A percentile compares a stretch with the other conserved stretches of the same genome.
phyloP scores from a whole-genome alignment of 2,329 filamentous ascomycete genomes.

The Ophiocordyceps polyrhachis-furcata region DNA sequence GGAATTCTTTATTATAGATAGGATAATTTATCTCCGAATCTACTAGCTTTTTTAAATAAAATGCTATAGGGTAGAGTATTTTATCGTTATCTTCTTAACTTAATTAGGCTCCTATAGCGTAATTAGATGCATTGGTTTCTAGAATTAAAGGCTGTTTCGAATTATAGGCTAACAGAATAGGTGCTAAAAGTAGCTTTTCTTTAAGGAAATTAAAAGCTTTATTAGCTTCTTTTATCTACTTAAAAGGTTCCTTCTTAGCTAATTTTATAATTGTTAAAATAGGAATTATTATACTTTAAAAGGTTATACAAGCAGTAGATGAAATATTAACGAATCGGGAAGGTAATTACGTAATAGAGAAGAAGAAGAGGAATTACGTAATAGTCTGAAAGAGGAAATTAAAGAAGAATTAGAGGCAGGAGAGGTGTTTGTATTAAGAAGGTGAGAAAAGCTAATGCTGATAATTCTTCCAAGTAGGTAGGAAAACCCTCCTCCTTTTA shows the following conservation, averaged over 20 bases:
- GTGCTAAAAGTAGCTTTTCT: no score
- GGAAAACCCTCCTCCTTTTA: no score
- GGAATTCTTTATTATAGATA: conserved; percentile 9
- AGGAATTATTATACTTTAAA: background rate
- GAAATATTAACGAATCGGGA: no score
- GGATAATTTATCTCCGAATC: conserved; percentile 7
- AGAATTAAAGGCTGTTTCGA: background rate
- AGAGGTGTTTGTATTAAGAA: no score
- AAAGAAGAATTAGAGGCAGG: no score
- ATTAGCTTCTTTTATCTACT: background rate
- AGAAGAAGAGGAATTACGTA: no score
- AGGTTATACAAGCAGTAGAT: no score
- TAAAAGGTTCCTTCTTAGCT: background rate
- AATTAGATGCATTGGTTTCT: background rate
- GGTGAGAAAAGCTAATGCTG: no score
- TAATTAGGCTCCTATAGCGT: conserved; percentile 1
- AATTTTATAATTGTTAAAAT: background rate
- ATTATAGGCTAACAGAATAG: background rate
- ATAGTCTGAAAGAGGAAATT: no score
- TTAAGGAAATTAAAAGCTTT: background rate
- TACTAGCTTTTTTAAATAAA: conserved; percentile 4
- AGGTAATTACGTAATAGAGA: no score
- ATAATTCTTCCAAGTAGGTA: no score
- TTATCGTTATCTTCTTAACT: conserved; percentile 3
- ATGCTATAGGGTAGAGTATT: conserved; percentile 3